Conservation (phyloP, 164 flowering plant genomes). For the Magnolia kwangsiensis region DNA sequence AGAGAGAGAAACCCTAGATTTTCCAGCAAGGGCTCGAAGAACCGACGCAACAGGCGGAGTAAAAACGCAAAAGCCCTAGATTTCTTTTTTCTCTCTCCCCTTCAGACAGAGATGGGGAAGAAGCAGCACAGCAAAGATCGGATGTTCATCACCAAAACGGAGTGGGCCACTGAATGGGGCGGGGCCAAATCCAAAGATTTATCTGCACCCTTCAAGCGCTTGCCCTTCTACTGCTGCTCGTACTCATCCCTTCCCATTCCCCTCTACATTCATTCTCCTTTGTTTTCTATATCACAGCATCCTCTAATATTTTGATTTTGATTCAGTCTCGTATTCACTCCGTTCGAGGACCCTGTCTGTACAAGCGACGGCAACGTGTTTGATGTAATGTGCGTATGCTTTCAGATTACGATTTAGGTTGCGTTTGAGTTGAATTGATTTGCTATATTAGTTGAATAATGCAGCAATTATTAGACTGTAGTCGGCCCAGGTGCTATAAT, state of each 20-base stretch:
- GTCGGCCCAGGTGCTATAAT: no score
- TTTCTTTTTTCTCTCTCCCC: not conserved
- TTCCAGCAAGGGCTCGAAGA: not conserved
- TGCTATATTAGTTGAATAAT: not conserved
- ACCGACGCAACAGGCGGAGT: no score
- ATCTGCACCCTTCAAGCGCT: slow-evolving; percentile 76
- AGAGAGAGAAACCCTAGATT: not conserved
- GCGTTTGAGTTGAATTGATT: not conserved
- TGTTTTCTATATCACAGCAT: not conserved
- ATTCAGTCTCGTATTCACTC: slow-evolving; percentile 79
- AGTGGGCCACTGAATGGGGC: slow-evolving; percentile 99
- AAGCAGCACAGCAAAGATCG: slow-evolving; percentile 96
- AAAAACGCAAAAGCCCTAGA: not conserved
- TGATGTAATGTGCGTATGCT: slow-evolving; percentile 57
- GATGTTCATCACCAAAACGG: slow-evolving; percentile 90
- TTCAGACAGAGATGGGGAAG: slow-evolving; percentile 73
- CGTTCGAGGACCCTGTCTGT: slow-evolving; percentile 80
- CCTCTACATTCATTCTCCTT: not conserved
- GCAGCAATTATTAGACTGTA: not conserved
- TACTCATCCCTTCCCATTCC: slow-evolving; percentile 17
- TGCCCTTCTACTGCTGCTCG: slow-evolving; percentile 98
- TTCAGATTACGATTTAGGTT: not conserved
- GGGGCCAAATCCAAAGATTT: slow-evolving; percentile 85
- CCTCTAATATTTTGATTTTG: not conserved
- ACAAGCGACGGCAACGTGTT: slow-evolving; percentile 85